Evolutionary conservation across 345 rosid species (phyloP).

Genomic region (Noccaea caerulescens): DNA sequence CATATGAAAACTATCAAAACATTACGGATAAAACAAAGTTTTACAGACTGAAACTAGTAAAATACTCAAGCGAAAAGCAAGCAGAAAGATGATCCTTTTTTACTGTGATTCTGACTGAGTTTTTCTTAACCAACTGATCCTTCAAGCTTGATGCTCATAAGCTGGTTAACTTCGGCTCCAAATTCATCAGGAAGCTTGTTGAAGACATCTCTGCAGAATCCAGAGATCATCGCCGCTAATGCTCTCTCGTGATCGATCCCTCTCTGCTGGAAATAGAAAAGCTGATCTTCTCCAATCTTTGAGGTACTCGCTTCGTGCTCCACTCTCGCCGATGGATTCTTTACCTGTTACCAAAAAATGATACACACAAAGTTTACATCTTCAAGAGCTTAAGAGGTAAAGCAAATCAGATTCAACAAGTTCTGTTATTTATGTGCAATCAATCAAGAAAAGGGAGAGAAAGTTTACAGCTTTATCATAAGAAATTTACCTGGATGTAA

Average conservation of each 20-base stretch:
- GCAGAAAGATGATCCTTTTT: conserved; percentile 2
- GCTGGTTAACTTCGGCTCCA: conserved; percentile 87
- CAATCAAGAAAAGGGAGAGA: not conserved
- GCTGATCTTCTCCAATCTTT: conserved; percentile 90
- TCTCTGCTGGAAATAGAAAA: conserved; percentile 96
- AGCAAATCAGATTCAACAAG: not conserved
- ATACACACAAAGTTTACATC: not conserved
- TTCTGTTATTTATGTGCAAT: not conserved
- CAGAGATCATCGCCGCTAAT: conserved; percentile 95
- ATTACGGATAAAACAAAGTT: not conserved
- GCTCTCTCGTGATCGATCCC: conserved; percentile 95
- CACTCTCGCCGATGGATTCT: conserved; percentile 83
- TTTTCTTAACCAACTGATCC: conserved; percentile 82
- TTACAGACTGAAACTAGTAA: conserved; percentile 23
- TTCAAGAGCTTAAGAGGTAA: conserved; percentile 1
- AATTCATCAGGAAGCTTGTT: conserved; percentile 92
- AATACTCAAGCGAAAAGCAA: conserved; percentile 5
- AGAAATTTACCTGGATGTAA: conserved; percentile 74
- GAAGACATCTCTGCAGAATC: conserved; percentile 89
- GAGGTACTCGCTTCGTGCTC: conserved; percentile 99
- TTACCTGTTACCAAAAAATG: conserved; percentile 53
- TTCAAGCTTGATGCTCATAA: conserved; percentile 94
- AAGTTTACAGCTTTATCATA: not conserved
- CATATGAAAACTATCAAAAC: conserved; percentile 18
- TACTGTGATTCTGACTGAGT: not conserved